A percentile compares a stretch with the other conserved stretches of the same genome.
Conservation (phyloP, 805 yeast species). For the Lipomyces chichibuensis region DNA sequence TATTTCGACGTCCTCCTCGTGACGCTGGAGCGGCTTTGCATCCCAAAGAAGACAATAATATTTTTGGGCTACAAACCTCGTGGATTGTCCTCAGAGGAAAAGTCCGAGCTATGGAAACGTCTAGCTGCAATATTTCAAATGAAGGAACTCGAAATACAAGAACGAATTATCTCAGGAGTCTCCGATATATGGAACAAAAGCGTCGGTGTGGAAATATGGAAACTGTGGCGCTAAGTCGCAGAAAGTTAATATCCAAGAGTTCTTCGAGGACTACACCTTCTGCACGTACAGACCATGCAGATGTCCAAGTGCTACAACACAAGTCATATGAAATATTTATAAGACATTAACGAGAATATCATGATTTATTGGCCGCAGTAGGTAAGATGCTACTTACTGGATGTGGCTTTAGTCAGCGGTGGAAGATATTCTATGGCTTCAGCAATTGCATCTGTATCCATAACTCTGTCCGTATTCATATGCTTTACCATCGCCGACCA, state of each 20-base stretch:
- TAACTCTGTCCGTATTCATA: constrained; percentile 22
- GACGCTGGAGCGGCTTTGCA: constrained; percentile 17
- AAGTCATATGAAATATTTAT: background rate
- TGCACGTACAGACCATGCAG: too few species aligned
- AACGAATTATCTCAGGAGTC: constrained; percentile 13
- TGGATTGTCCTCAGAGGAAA: constrained; percentile 25
- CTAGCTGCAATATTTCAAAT: constrained; percentile 7
- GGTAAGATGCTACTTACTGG: background rate
- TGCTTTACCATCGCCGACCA: constrained; percentile 54
- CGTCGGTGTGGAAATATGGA: constrained; percentile 30
- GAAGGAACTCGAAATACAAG: constrained; percentile 6
- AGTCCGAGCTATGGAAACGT: constrained; percentile 11
- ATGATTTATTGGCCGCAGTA: background rate
- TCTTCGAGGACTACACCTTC: too few species aligned
- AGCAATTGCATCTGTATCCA: constrained; percentile 7
- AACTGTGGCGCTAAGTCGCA: constrained; percentile 2
- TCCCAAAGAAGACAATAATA: constrained; percentile 17
- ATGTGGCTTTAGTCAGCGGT: background rate
- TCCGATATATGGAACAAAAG: constrained; percentile 1
- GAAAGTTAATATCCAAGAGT: background rate
- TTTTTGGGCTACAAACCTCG: constrained; percentile 34
- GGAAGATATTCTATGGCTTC: constrained; percentile 15
- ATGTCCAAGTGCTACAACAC: background rate
- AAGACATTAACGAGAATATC: background rate
- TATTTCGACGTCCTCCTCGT: constrained; percentile 16